phyloP scores from a whole-genome alignment of 495 filamentous ascomycete genomes.

The Talaromyces wortmannii region DNA sequence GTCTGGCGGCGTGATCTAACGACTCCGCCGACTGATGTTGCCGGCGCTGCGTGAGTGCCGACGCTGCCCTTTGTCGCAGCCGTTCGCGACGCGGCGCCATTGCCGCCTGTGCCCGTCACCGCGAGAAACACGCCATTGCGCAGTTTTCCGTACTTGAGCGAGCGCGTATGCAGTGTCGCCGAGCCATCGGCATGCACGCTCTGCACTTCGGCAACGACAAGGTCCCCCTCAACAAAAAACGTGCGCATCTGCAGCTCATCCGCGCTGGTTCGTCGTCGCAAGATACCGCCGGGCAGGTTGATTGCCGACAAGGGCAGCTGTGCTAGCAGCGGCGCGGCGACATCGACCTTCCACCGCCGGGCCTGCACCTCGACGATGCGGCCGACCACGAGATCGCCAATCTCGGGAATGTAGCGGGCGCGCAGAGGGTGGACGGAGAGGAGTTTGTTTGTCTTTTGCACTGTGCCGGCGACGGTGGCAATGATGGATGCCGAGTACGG shows the following conservation, averaged over 20 bases:
- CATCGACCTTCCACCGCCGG: constrained; percentile 88
- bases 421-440: constrained; percentile 82
- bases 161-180: constrained; percentile 81
- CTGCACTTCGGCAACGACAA: constrained; percentile 90
- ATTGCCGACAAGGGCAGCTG: constrained; percentile 79
- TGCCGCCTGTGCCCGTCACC: constrained; percentile 73
- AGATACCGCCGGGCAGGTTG: constrained; percentile 89
- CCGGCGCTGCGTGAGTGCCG: constrained; percentile 15
- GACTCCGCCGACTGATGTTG: constrained; percentile 52
- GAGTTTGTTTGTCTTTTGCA: constrained; percentile 91
- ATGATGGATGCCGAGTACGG: constrained; percentile 59
- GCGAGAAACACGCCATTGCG: constrained; percentile 84
- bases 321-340: constrained; percentile 76
- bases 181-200: constrained; percentile 70
- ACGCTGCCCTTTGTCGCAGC: constrained; percentile 24
- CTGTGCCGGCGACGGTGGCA: constrained; percentile 79
- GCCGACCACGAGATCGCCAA: constrained; percentile 91
- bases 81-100: constrained; percentile 34
- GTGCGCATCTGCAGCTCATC: constrained; percentile 93
- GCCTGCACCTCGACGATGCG: constrained; percentile 88
- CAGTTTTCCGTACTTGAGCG: constrained; percentile 88
- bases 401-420: constrained; percentile 91
- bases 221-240: constrained; percentile 86
- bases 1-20: constrained; percentile 74
- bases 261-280: constrained; percentile 82